Base-by-base conservation (phyloP, 1,284 basidiomycete genomes). In the Ganoderma lingzhi region DNA sequence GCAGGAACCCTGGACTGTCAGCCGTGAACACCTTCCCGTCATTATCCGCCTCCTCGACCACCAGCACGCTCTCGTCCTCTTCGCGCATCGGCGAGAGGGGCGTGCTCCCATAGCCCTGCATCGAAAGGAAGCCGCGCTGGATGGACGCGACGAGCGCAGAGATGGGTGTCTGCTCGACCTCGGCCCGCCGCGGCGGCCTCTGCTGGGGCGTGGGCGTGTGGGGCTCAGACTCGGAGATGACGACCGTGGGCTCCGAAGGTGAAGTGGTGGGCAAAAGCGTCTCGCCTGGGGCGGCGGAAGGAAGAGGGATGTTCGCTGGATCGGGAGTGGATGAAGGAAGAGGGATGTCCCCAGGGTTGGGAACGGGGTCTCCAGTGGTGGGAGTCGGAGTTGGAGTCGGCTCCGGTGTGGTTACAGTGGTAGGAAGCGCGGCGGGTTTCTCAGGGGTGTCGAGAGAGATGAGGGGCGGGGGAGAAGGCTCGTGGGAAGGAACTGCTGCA, bases 61-160 rank as follows among this genome's bases (percentile, higher is more conserved):
- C 61, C 9, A 70, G 14, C 35, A 70, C 60, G 41, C 67, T 71
- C 61, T 66, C 66, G 6, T 70, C 68, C 45, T 71, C 68, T 59
- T 73, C 72, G 45, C 63, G 56, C 72, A 70, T 70, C 2, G 74
- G 71, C 37, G 72, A 65, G 6, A 75, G 64, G 10, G 71, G 69
- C 23, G 63, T 63, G 15, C 65, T 63, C 10, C 62, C 48, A 42
- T 74, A 73, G 8, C 62, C 48, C 39, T 74, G 74, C 8, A 89
- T 89, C 73, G 87, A 86, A 39, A 90, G 77, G 78, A 93, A 93
- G 17, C 90, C 91, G 32, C 83, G 85, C 73, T 93, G 85, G 69
- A 93, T 93, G 3, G 89, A 90, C 42, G 85, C 84, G 48, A 93
- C 82, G 48, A 93, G 83, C 8, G 86, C 82, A 2, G 92, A 91